Conservation (phyloP, 2,329 filamentous ascomycete species). For the Nectriaceae sp. region DNA sequence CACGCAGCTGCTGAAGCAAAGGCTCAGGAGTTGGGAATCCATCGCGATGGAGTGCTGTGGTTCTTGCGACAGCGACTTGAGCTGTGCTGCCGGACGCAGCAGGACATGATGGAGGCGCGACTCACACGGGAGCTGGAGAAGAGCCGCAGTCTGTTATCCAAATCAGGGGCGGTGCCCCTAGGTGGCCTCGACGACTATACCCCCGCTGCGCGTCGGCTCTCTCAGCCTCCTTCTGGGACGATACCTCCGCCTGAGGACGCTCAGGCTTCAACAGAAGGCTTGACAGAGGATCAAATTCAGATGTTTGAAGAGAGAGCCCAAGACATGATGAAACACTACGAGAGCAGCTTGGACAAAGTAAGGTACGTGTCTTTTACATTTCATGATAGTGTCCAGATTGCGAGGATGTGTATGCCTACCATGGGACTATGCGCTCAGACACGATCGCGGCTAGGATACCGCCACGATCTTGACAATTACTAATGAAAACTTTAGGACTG, state of each 20-base stretch:
- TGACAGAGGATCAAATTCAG: conserved; percentile 85
- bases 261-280: conserved; percentile 44
- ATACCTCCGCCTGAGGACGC: conserved; percentile 24
- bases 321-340: conserved; percentile 89
- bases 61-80: conserved; percentile 76
- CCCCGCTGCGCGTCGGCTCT: conserved; percentile 22
- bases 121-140: conserved; percentile 85
- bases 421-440: conserved; percentile 4
- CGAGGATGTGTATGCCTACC: conserved; percentile 4
- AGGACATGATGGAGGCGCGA: conserved; percentile 90
- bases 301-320: conserved; percentile 93
- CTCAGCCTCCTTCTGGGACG: conserved; percentile 17
- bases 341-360: conserved; percentile 92
- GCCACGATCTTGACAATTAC: no score
- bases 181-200: conserved; percentile 37
- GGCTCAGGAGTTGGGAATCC: conserved; percentile 65
- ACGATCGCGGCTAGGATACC: no score
- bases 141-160: conserved; percentile 82
- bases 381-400: neutral
- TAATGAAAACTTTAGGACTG: conserved; percentile 57
- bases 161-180: conserved; percentile 46
- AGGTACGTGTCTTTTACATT: conserved; percentile 60
- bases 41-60: conserved; percentile 83
- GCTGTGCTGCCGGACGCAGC: conserved; percentile 75
- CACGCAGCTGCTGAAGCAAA: conserved; percentile 72